Percentiles rank a stretch among this genome's conserved stretches.
Evolutionary conservation across 75 land plant genomes (phyloP).

Genomic region (Pseudotsuga menziesii): DNA sequence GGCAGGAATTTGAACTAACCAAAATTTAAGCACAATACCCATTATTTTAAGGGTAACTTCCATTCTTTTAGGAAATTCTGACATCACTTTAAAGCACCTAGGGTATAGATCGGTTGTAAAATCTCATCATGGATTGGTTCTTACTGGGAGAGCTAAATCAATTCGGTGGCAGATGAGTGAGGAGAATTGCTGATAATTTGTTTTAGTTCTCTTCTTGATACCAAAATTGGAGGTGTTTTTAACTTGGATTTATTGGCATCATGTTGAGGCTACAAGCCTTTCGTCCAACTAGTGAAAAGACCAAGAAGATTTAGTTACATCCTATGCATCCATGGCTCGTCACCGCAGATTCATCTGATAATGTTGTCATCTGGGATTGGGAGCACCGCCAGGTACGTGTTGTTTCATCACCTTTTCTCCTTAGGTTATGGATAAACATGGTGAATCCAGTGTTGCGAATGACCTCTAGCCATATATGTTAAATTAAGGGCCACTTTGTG

Average conservation of each 20-base stretch:
- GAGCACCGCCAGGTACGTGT: constrained; percentile 88
- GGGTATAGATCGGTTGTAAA: too few species aligned
- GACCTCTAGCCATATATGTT: neutral
- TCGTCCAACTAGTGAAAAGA: constrained; percentile 84
- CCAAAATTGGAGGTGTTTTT: neutral
- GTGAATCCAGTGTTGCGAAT: neutral
- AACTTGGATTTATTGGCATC: neutral
- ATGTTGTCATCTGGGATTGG: constrained; percentile 99
- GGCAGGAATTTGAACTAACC: too few species aligned
- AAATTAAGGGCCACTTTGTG: too few species aligned
- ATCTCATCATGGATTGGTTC: neutral
- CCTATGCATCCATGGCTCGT: constrained; percentile 99
- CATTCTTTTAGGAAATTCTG: too few species aligned
- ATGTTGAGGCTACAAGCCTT: constrained; percentile 93
- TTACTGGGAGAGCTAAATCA: neutral
- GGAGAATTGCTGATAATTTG: neutral
- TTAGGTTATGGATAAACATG: neutral
- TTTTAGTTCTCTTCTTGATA: neutral
- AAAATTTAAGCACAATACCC: too few species aligned
- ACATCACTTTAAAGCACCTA: too few species aligned
- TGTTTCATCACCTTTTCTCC: neutral
- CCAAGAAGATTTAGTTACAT: constrained; percentile 85
- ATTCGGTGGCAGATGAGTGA: neutral
- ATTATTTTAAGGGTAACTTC: too few species aligned
- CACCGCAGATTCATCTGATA: constrained; percentile 92